Base-by-base conservation (phyloP, 208 protist genomes). In the Leishmania mexicana region DNA sequence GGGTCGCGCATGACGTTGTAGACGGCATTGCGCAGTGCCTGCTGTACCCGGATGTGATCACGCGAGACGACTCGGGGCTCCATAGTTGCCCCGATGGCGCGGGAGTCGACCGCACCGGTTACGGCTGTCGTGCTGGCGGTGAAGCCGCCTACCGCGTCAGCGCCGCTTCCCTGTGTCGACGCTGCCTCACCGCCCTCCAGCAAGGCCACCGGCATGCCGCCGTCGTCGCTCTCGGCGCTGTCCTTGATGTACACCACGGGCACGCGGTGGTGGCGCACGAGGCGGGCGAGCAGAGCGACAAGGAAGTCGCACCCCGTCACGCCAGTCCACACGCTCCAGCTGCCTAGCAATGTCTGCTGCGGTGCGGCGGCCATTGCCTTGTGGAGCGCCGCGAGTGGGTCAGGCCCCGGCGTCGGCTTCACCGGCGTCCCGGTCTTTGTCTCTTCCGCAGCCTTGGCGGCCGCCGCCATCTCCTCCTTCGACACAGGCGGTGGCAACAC, bases 201-300 rank as follows among this genome's bases (percentile, higher is more conserved):
- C 17, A 24, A 67, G 8, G 58, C 47, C 11, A 6, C 74, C n/a
- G 74, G 70, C 28, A n/a, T 72, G n/a, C 74, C 70, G 68, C 64
- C 53, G 68, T 75, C 71, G 35, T 83, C 75, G 49, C 76, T 70
- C 17, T 86, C 80, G 35, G 58, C 71, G 70, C 58, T 68, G 72
- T 84, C 77, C 64, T 84, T 87, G 64, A 95, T 94, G 85, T 91
- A 93, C 47, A 97, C 91, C 47, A 95, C 87, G 5, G 94, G 94
- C 67, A 95, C 90, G 64, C 94, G 94, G 68, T 87, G 76, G 67
- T 75, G 83, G 15, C 87, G 85, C 65, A 97, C 91, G 54, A 92
- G 85, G 45, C 90, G 89, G 8, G 94, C 70, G 28, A 94, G 49
- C 35, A 93, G 53, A 24, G 83, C 70, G 19, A 94, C 88, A 49